Conservation (phyloP, 306 rosid genomes). For the Vigna mungo region DNA sequence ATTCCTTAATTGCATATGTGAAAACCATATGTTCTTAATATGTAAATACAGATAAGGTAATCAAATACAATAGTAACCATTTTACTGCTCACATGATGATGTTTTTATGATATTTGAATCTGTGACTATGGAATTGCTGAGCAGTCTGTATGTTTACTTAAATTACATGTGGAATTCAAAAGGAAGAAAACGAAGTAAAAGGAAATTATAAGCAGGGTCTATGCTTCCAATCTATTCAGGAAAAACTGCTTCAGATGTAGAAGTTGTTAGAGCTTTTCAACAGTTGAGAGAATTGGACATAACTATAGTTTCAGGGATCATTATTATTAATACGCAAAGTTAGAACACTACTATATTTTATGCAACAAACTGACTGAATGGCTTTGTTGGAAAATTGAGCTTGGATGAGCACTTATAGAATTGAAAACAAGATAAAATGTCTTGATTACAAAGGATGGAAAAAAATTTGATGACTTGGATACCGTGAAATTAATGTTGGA, state of each 20-base stretch:
- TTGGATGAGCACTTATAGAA: not conserved
- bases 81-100: not conserved
- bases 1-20: too few relatives aligned
- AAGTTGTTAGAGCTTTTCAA: slow-evolving; percentile 5
- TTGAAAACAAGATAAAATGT: slow-evolving; percentile 10
- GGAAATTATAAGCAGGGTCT: not conserved
- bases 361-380: not conserved
- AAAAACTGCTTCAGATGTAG: not conserved
- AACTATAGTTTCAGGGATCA: slow-evolving; percentile 6
- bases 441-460: not conserved
- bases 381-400: not conserved
- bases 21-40: too few relatives aligned
- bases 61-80: too few relatives aligned
- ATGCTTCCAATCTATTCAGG: not conserved
- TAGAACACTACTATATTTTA: slow-evolving; percentile 13
- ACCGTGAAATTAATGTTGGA: too few relatives aligned
- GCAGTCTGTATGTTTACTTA: not conserved
- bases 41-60: too few relatives aligned
- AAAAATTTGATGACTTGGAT: not conserved
- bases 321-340: not conserved
- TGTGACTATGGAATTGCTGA: not conserved
- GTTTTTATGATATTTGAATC: slow-evolving; percentile 7
- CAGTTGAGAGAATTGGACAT: not conserved
- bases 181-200: slow-evolving; percentile 11
- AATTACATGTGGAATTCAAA: not conserved